These are phyloP conservation scores for Globisporangium megalacanthum DNA, from an alignment of 352 stramenopile genomes.

Conservation along the genomic window DNA sequence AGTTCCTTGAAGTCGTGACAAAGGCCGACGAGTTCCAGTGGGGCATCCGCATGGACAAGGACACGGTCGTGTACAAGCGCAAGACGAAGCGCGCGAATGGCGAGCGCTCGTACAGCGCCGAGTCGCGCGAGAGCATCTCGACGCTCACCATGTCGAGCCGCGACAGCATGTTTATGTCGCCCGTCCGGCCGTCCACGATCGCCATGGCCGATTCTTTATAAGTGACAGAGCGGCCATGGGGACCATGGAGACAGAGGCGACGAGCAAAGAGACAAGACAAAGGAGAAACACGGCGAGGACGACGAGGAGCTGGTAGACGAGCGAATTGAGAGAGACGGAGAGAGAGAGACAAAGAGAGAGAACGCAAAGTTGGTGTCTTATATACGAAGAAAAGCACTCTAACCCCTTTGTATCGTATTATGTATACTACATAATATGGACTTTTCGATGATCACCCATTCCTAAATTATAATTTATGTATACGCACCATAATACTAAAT, in stretches of 20 bases:
- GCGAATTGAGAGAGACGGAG: background rate
- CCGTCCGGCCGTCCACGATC: slow-evolving; percentile 65
- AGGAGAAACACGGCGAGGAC: background rate
- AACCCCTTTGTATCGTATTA: too few species aligned
- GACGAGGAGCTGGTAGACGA: background rate
- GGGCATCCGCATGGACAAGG: slow-evolving; percentile 68
- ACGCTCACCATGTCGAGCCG: slow-evolving; percentile 60
- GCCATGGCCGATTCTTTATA: slow-evolving; percentile 38
- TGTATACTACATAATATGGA: too few species aligned
- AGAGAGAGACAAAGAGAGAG: slow-evolving; percentile 1
- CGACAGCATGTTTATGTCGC: slow-evolving; percentile 72
- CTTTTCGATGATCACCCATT: too few species aligned
- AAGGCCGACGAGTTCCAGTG: slow-evolving; percentile 72
- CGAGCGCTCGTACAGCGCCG: slow-evolving; percentile 56
- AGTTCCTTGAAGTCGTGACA: slow-evolving; percentile 70
- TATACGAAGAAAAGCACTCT: slow-evolving; percentile 8
- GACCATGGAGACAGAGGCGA: background rate
- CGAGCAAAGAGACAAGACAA: background rate
- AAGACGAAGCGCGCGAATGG: slow-evolving; percentile 36
- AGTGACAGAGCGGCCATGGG: background rate
- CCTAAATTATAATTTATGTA: too few species aligned
- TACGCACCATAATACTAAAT: too few species aligned
- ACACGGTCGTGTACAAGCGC: slow-evolving; percentile 71
- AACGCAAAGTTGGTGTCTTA: slow-evolving; percentile 9
- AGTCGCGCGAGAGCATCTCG: slow-evolving; percentile 32